Percentiles rank a stretch among this genome's conserved stretches.
These are phyloP conservation scores for Chaetomium sp. DNA, from an alignment of 2,329 filamentous ascomycete genomes.

Conservation along the genomic window DNA sequence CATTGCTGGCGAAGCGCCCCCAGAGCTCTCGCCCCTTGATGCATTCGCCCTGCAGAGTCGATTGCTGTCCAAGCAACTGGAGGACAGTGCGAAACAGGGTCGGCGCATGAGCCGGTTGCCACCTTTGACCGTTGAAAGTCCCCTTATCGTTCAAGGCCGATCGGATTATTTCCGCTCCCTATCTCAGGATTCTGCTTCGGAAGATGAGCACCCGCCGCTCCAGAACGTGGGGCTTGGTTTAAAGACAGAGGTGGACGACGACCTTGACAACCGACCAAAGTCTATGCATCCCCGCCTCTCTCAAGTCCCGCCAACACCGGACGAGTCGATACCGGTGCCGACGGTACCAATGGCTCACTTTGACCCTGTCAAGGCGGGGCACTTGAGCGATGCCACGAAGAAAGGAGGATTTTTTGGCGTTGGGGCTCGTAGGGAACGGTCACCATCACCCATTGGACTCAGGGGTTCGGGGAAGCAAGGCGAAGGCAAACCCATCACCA, in stretches of 20 bases:
- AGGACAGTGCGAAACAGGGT: constrained; percentile 61
- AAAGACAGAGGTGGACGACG: constrained; percentile 52
- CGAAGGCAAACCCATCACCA: constrained; percentile 24
- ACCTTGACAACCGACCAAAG: constrained; percentile 52
- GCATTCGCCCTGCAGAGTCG: constrained; percentile 90
- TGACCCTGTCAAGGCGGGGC: constrained; percentile 35
- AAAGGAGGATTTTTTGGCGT: constrained; percentile 44
- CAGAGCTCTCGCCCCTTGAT: constrained; percentile 88
- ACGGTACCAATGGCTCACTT: constrained; percentile 30
- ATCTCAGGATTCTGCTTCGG: constrained; percentile 55
- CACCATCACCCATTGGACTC: constrained; percentile 47
- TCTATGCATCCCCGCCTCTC: constrained; percentile 74
- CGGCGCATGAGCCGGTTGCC: constrained; percentile 79
- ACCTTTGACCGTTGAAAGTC: constrained; percentile 74
- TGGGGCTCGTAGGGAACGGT: constrained; percentile 51
- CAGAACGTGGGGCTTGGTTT: constrained; percentile 40
- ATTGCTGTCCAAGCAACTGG: constrained; percentile 77
- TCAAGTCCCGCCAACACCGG: constrained; percentile 47
- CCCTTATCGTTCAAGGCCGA: constrained; percentile 65
- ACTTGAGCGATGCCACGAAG: constrained; percentile 34
- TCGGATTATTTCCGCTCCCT: constrained; percentile 76
- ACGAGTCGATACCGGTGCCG: constrained; percentile 41
- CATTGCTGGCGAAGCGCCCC: constrained; percentile 73
- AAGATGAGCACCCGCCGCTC: constrained; percentile 34
- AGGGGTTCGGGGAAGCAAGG: constrained; percentile 11